Evolutionary conservation across 768 basidiomycete species (phyloP), one percentile per base, ranked within the genome.

Genomic region (Lentinula detonsa): DNA sequence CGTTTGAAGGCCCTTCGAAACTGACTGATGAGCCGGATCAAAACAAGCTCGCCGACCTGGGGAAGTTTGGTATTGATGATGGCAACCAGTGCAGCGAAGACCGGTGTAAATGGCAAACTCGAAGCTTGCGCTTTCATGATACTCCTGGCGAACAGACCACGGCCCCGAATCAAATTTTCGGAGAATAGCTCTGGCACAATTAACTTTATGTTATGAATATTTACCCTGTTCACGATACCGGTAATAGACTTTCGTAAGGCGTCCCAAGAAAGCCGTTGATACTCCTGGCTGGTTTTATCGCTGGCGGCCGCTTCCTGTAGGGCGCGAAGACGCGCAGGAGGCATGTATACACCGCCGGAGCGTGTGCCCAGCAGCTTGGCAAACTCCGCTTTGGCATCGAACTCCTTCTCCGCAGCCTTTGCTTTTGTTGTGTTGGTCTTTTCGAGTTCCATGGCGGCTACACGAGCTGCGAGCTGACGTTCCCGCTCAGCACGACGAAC

Each of bases 171-270:
- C 34, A 99, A 83, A 74, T 99, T 97, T 74, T 99, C 97, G 1
- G 85, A 74, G 68, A 99, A 98, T 28, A 99, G 75, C 72, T 96
- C 93, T 0, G 93, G 93, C 0, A 94, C 84, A 65, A 96, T 84
- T 67, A 89, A 84, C 75, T 98, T 97, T 84, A 99, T 99, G 72
- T 98, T 98, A 66, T 87, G 81, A 18, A 94, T 82, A 73, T 98
- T 98, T 77, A 99, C 93, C 81, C 97, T 90, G 81, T 99, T 99
- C 81, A 98, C 96, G 66, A 98, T 90, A 93, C 97, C 97, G 33
- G 97, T 98, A 69, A 99, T 91, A 55, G 90, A 92, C 75, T 99
- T 99, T 70, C 95, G 87, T 62, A 99, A 76, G 1, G 97, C 97
- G 69, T 99, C 97, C 97, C 97, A 99, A 9, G 93, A 91, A 62